Evolutionary conservation across 495 filamentous ascomycete species (phyloP), one percentile per base, ranked within the genome.

Genomic region (Cetradonia linearis): DNA sequence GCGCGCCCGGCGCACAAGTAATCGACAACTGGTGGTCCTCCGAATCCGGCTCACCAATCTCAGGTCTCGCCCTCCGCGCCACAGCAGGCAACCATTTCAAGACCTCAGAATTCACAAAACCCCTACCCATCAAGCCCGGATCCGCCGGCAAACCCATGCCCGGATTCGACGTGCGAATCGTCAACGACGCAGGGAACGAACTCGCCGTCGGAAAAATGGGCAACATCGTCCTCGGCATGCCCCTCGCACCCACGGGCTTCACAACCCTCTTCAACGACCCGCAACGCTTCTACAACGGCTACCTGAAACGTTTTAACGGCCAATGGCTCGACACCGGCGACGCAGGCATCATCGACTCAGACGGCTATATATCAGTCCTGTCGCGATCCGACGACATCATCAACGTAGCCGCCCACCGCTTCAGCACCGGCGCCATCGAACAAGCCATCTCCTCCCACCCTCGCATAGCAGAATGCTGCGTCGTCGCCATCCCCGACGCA

Each of bases 1-100:
- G 80, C 40, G 81, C 83, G 0, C 73, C 72, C 1, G 78, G 79
- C 33, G 83, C 89, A 0, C 73, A 80, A 31, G 87, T 96, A 18
- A 77, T 95, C 55, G 91, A 96, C 69, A 95, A 96, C 68, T 96
- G 91, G 91, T 96, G 91, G 91, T 92, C 88, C 4, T 92, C 88
- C 1, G 91, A 96, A 71, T 89, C 87, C 1, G 91, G 91, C 9
- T 89, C 86, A 5, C 91, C 91, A 7, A 96, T 96, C 62, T 85
- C 91, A 0, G 91, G 88, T 1, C 74, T 95, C 30, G 83, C 88
- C 8, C 73, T 95, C 37, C 55, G 67, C 14, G 65, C 71, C 55
- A 59, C 62, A 14, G 74, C 79, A 5, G 73, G 70, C 1, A 65
- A 61, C 30, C 36, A 58, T 18, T 64, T 68, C 56, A 30, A 58